phyloP scores from a whole-genome alignment of 2,329 filamentous ascomycete genomes.

The Colletotrichum sp. region DNA sequence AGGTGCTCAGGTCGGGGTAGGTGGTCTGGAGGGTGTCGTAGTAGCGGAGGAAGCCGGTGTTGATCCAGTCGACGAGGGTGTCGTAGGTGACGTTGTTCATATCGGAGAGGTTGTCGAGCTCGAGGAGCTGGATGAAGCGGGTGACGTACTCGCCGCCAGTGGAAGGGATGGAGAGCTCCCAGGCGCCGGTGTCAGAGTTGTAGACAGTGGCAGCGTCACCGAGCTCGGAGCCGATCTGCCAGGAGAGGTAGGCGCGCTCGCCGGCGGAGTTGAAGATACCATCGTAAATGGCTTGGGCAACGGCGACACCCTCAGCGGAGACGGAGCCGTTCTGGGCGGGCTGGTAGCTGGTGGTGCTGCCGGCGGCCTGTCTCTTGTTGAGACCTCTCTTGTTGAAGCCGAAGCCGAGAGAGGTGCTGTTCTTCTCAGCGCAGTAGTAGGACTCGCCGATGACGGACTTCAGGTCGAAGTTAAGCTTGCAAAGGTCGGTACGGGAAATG shows the following conservation, averaged over 20 bases:
- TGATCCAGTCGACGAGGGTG: conserved; percentile 60
- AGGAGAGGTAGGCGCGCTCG: conserved; percentile 33
- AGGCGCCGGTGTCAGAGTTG: conserved; percentile 34
- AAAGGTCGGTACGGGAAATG: conserved; percentile 35
- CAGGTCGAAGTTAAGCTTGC: conserved; percentile 37
- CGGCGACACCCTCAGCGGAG: conserved; percentile 35
- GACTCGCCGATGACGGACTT: conserved; percentile 33
- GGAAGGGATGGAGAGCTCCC: conserved; percentile 35
- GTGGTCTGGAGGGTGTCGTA: conserved; percentile 48
- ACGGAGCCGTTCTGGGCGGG: conserved; percentile 40
- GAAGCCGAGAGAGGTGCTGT: conserved; percentile 23
- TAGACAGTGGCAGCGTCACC: conserved; percentile 35
- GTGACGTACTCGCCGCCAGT: conserved; percentile 41
- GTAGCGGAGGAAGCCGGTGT: conserved; percentile 51
- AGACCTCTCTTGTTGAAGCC: conserved; percentile 27
- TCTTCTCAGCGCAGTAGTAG: conserved; percentile 33
- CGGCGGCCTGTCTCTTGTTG: conserved; percentile 17
- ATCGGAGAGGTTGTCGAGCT: conserved; percentile 42
- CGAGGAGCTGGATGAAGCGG: conserved; percentile 43
- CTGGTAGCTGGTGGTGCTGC: conserved; percentile 25
- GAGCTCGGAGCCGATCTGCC: conserved; percentile 30
- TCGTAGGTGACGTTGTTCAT: conserved; percentile 59
- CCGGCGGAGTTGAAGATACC: conserved; percentile 37
- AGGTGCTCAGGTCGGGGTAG: conserved; percentile 55
- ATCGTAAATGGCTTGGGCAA: conserved; percentile 36